Base-by-base conservation (phyloP, 1,284 basidiomycete species). In the Gomphus bonarii region DNA sequence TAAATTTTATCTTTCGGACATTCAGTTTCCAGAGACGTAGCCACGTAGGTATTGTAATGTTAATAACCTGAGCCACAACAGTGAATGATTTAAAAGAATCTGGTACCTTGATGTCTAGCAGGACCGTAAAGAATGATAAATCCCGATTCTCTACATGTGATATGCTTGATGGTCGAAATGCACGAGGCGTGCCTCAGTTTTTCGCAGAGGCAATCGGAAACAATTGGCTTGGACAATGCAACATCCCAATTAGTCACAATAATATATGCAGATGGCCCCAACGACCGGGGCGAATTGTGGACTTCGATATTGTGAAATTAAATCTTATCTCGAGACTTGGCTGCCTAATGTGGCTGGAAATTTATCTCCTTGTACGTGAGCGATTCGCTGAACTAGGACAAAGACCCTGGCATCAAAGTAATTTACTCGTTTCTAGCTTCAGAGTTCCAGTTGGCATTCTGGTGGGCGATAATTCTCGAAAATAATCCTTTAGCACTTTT, bases 81-180 rank as follows among this genome's bases (percentile, higher is more conserved):
- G 47, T 47, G 61, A 35, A n/a, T n/a, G n/a, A n/a, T 58, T 59
- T 4, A 63, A 59, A 43, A 14, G 25, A 56, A 9, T 67, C 68
- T 55, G 53, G 55, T 16, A 58, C 48, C 8, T 73, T 22, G 49
- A 10, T 14, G 36, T n/a, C 61, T 2, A 58, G 62, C 22, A 50
- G 47, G 64, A 67, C 43, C 61, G 68, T 2, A n/a, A n/a, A 69
- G 68, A 68, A 66, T 67, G 7, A 52, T 68, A 2, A 61, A 68
- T 38, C 68, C 70, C 1, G 72, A 73, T 54, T 63, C 64, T 1
- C 63, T 65, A n/a, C 67, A 57, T 55, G 66, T 67, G 11, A 65
- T 61, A 4, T 64, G 65, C 3, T 64, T 67, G 40, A 47, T 67
- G 20, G 59, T 70, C 3, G 64, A 69, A 43, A 55, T 63, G 2